A percentile compares a stretch with the other conserved stretches of the same genome.
Evolutionary conservation across 345 rosid species (phyloP).

Genomic region (Mallotus nudiflorus): DNA sequence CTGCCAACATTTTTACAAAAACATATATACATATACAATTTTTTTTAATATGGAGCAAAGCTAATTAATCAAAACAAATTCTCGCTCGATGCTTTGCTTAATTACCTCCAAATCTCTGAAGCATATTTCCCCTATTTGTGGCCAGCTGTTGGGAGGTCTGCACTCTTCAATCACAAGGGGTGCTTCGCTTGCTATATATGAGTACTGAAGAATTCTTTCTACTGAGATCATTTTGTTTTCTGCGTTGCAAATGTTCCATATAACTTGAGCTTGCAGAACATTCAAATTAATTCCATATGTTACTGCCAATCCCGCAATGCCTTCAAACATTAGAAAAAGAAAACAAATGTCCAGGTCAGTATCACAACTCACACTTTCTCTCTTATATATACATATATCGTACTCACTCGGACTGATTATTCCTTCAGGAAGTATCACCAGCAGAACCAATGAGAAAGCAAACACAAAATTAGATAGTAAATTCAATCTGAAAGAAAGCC

Average conservation of each 20-base stretch:
- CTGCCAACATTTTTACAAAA: conserved; percentile 33
- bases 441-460: conserved; percentile 80
- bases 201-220: conserved; percentile 86
- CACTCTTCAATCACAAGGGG: conserved; percentile 58
- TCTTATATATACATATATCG: neutral
- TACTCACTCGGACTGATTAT: conserved; percentile 85
- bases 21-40: too few species aligned
- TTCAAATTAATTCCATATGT: conserved; percentile 89
- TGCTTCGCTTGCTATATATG: conserved; percentile 73
- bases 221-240: conserved; percentile 93
- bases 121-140: conserved; percentile 71
- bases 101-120: conserved; percentile 76
- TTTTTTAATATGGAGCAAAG: too few species aligned
- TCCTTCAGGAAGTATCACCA: conserved; percentile 93
- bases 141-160: conserved; percentile 78
- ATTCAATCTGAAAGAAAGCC: conserved; percentile 92
- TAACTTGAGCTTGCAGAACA: conserved; percentile 77
- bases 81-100: too few species aligned
- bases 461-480: conserved; percentile 84
- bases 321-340: conserved; percentile 46
- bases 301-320: conserved; percentile 90
- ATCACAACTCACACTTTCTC: neutral
- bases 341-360: conserved; percentile 6
- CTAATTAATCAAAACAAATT: too few species aligned
- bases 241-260: conserved; percentile 90